These are phyloP conservation scores for Tagetes patula DNA, from an alignment of 129 eudicot species.

Conservation along the genomic window DNA sequence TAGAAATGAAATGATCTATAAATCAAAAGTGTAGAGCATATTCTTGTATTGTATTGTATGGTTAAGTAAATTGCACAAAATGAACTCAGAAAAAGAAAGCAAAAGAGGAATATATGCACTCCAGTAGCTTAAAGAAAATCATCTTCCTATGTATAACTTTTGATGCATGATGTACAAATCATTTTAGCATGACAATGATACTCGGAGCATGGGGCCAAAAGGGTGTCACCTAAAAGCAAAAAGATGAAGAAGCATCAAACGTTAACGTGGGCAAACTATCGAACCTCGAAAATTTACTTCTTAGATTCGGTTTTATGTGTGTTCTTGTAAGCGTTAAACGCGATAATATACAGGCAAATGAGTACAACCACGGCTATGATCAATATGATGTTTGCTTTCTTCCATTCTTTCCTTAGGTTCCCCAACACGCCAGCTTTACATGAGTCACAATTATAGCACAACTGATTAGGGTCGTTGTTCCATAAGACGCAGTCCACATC, in stretches of 20 bases:
- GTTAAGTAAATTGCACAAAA: slow-evolving; percentile 28
- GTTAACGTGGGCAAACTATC: neutral
- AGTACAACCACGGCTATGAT: slow-evolving; percentile 67
- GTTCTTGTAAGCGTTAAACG: slow-evolving; percentile 81
- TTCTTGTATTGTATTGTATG: slow-evolving; percentile 36
- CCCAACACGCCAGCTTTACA: slow-evolving; percentile 90
- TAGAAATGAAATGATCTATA: slow-evolving; percentile 22
- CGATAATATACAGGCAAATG: slow-evolving; percentile 72
- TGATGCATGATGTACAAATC: slow-evolving; percentile 25
- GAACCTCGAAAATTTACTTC: slow-evolving; percentile 15
- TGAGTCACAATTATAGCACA: slow-evolving; percentile 81
- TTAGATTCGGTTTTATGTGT: slow-evolving; percentile 57
- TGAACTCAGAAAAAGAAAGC: slow-evolving; percentile 12
- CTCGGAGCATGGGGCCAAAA: slow-evolving; percentile 14
- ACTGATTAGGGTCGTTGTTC: slow-evolving; percentile 76
- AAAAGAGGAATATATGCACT: slow-evolving; percentile 33
- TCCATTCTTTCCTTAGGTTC: slow-evolving; percentile 84
- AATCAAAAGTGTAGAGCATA: slow-evolving; percentile 30
- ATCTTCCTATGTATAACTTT: slow-evolving; percentile 1
- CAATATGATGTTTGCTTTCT: slow-evolving; percentile 70
- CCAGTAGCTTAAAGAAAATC: slow-evolving; percentile 29
- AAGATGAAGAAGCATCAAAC: neutral
- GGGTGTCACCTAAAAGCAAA: slow-evolving; percentile 6
- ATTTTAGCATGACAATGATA: slow-evolving; percentile 12
- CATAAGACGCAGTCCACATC: slow-evolving; percentile 71